Evolutionary conservation across 305 asterid genomes (phyloP).

Genomic region (Fraxinus paxiana): DNA sequence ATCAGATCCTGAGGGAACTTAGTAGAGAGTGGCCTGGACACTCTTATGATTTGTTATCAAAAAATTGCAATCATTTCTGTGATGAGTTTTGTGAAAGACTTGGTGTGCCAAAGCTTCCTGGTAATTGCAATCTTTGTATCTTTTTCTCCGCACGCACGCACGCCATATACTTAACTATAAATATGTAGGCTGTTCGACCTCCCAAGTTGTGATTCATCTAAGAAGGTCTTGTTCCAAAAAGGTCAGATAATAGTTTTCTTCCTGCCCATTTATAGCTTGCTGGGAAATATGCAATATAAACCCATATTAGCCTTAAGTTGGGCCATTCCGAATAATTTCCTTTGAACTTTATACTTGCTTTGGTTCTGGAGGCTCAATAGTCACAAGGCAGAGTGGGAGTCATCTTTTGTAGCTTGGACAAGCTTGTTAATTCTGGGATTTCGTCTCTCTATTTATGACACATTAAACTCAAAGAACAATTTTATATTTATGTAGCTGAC

Average conservation of each 20-base stretch:
- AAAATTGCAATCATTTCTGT: slow-evolving; percentile 96
- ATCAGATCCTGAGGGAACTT: slow-evolving; percentile 84
- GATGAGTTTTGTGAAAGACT: slow-evolving; percentile 83
- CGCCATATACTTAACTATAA: neutral
- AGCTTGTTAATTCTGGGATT: neutral
- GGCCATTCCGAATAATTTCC: neutral
- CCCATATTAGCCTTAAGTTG: slow-evolving; percentile 7
- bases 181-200: neutral
- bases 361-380: neutral
- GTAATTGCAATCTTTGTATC: slow-evolving; percentile 34
- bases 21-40: slow-evolving; percentile 96
- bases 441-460: neutral
- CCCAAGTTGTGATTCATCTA: slow-evolving; percentile 3
- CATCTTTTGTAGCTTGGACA: neutral
- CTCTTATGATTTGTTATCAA: slow-evolving; percentile 72
- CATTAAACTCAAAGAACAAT: neutral
- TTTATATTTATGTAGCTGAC: neutral
- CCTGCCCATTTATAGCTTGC: slow-evolving; percentile 1
- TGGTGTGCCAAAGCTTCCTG: slow-evolving; percentile 94
- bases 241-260: neutral
- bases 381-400: neutral
- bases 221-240: slow-evolving; percentile 7
- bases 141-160: neutral
- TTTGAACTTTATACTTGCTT: neutral
- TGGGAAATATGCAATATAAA: slow-evolving; percentile 7